Evolutionary conservation across 495 filamentous ascomycete species (phyloP), one percentile per base, ranked within the genome.

Genomic region (Polyplosphaeria fusca): DNA sequence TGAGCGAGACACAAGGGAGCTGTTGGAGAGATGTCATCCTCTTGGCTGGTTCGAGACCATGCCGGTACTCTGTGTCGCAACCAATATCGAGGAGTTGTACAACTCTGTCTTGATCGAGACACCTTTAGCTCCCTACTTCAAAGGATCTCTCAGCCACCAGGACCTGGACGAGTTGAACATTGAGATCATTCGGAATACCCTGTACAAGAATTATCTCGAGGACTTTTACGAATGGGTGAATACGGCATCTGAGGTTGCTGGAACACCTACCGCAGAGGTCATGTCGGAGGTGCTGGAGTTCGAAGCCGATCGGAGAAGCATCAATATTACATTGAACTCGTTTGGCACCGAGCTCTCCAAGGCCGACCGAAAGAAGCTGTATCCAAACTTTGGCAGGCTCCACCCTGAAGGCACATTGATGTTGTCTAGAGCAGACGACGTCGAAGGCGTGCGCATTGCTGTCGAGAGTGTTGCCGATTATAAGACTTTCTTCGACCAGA

Each of bases 171-270:
- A 97, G 79, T 77, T 97, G 69, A 99, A 99, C 75, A 99, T 99
- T 67, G 93, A 99, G 76, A 99, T 99, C 67, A 85, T 99, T 42
- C 86, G 94, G 46, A 97, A 99, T 73, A 99, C 94, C 11, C 79
- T 99, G 40, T 99, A 96, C 80, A 97, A 97, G 81, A 96, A 95
- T 76, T 99, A 99, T 72, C 79, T 99, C 22, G 93, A 99, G 70
- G 93, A 97, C 69, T 99, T 98, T 73, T 82, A 96, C 75, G 76
- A 86, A 24, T 97, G 94, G 66, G 85, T 96, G 70, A 92, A 86
- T 73, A 86, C 83, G 20, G 78, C 95, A 68, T 77, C 91, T 0
- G 90, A 93, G 30, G 82, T 97, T 70, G 73, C 77, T 37, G 92
- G 90, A 11, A 94, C 90, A 2, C 91, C 93, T 1, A 96, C 94